phyloP scores from a whole-genome alignment of 2,329 filamentous ascomycete species.

The Hysterium pulicare region DNA sequence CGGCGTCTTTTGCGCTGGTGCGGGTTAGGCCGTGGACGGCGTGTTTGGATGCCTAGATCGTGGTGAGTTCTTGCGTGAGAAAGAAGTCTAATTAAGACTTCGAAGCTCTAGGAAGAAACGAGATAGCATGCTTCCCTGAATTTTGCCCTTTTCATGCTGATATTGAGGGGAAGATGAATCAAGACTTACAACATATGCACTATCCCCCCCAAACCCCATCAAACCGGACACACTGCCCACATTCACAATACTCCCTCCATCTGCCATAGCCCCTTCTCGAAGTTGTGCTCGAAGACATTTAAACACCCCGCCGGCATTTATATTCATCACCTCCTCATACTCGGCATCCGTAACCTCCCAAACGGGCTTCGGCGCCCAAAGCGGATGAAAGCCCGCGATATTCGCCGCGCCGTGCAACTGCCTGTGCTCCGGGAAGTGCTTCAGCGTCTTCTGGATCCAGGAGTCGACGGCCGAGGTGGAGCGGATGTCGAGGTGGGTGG shows the following conservation, averaged over 20 bases:
- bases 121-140: too few relatives aligned
- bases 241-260: constrained; percentile 1
- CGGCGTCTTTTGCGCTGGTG: not conserved
- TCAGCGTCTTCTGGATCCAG: constrained; percentile 10
- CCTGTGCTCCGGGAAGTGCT: constrained; percentile 3
- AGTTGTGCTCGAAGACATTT: constrained; percentile 16
- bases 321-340: constrained; percentile 8
- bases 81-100: too few relatives aligned
- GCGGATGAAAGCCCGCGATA: constrained; percentile 12
- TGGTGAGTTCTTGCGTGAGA: too few relatives aligned
- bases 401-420: constrained; percentile 12
- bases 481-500: constrained; percentile 11
- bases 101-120: too few relatives aligned
- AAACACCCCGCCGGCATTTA: constrained; percentile 12
- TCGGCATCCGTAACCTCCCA: constrained; percentile 12
- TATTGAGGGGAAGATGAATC: too few relatives aligned
- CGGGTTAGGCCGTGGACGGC: not conserved
- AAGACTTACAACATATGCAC: constrained; percentile 1
- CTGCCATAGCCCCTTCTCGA: not conserved
- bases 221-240: not conserved
- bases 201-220: not conserved
- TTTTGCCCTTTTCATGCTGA: too few relatives aligned
- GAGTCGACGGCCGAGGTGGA: constrained; percentile 4
- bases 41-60: constrained; percentile 1
- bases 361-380: constrained; percentile 10